Percentiles rank a stretch among this genome's conserved stretches.
Conservation (phyloP, 106 monocot genomes). For the Chionographis japonica region DNA sequence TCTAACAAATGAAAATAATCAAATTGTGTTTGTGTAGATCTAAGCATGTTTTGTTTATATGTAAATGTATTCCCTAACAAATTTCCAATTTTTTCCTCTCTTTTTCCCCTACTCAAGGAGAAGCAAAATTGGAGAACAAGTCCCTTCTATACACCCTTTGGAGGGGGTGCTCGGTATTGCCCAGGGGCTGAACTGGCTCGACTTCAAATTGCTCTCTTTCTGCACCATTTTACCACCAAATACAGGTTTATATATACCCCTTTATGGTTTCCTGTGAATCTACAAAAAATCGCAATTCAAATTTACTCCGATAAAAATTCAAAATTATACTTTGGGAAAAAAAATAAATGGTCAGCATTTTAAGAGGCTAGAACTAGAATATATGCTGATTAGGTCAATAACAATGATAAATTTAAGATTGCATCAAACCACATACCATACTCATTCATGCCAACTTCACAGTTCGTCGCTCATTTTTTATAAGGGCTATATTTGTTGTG, state of each 20-base stretch:
- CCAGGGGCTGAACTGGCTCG: constrained; percentile 40
- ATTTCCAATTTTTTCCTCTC: not conserved
- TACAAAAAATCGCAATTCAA: not conserved
- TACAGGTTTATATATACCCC: constrained; percentile 22
- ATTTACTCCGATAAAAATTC: too few relatives aligned
- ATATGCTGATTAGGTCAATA: too few relatives aligned
- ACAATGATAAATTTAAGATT: not conserved
- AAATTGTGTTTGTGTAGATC: too few relatives aligned
- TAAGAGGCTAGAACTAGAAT: too few relatives aligned
- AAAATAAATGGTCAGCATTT: too few relatives aligned
- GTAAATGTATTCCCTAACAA: too few relatives aligned
- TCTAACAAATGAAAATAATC: too few relatives aligned
- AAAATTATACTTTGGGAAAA: too few relatives aligned
- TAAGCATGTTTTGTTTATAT: too few relatives aligned
- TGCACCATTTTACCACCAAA: constrained; percentile 33
- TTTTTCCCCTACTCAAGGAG: constrained; percentile 13
- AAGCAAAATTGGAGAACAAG: constrained; percentile 35
- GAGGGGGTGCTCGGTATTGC: constrained; percentile 30
- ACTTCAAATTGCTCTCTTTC: constrained; percentile 31
- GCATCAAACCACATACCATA: not conserved
- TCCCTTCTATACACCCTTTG: constrained; percentile 33
- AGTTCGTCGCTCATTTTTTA: too few relatives aligned
- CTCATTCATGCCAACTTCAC: too few relatives aligned
- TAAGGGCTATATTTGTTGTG: too few relatives aligned
- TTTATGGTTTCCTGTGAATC: not conserved